Evolutionary conservation across 2,329 filamentous ascomycete genomes (phyloP), one percentile per base, ranked within the genome.

Genomic region (Chaetothyriales sp.): DNA sequence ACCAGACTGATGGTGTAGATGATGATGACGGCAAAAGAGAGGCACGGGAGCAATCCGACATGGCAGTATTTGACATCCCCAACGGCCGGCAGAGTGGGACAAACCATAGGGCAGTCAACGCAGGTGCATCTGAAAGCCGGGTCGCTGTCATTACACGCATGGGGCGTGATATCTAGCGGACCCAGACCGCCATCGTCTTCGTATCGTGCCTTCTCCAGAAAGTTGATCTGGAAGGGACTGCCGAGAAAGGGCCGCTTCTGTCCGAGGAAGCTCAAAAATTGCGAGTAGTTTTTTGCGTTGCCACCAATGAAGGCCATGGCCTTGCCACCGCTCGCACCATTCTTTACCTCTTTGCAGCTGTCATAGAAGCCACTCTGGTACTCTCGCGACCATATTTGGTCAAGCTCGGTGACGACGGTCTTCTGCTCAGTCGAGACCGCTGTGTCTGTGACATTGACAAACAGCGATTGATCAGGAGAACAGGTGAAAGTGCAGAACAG

Each of bases 301-400:
- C 92, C 92, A 29, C 92, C 94, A 55, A 98, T 97, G 61, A 98
- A 82, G 61, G 90, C 85, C 78, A 98, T 98, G 15, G 90, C 92
- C 63, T 85, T 89, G 55, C 86, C 85, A 64, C 95, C 95, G 44
- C 90, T 89, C 5, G 89, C 85, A 37, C 92, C 92, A 63, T 97
- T 95, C 66, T 98, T 98, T 69, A 98, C 90, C 67, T 98, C 89
- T 70, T 97, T 97, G 74, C 92, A 98, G 70, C 92, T 98, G 68
- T 95, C 78, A 66, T 89, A 98, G 71, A 98, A 94, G 1, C 86
- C 89, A 7, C 79, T 76, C 44, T 88, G 89, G 66, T 94, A 97
- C 50, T 85, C 76, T 52, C 89, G 76, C 1, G 88, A 87, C 60
- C 95, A 81, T 5, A 97, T 73, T 64, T 95, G 90, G 64, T 95